Conservation (phyloP, 352 stramenopile genomes). For the Globisporangium barbulae region DNA sequence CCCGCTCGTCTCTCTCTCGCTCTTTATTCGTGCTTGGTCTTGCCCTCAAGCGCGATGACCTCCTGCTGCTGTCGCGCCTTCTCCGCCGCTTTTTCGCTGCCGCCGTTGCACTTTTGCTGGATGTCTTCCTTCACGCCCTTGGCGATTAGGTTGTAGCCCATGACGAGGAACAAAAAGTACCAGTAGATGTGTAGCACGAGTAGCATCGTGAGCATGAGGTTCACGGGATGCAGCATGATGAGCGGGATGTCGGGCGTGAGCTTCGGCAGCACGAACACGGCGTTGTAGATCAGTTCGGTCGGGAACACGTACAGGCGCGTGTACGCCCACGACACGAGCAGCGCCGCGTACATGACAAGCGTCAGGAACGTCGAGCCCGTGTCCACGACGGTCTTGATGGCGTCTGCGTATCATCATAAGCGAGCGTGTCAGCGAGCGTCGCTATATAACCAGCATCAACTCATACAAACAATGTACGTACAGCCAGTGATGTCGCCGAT, state of each 20-base stretch:
- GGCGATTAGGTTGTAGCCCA: conserved; percentile 41
- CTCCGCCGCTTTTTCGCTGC: background rate
- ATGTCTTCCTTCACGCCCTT: conserved; percentile 45
- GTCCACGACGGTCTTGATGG: conserved; percentile 69
- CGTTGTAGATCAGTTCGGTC: conserved; percentile 35
- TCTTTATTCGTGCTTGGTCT: conserved; percentile 15
- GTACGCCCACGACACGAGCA: conserved; percentile 38
- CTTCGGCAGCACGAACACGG: conserved; percentile 22
- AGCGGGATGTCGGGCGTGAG: conserved; percentile 27
- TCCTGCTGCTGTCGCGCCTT: background rate
- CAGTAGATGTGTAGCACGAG: conserved; percentile 39
- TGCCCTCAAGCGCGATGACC: conserved; percentile 1
- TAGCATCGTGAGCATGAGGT: conserved; percentile 40
- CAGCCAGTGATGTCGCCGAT: conserved; percentile 49
- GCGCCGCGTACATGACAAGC: conserved; percentile 30
- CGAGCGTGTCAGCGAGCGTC: background rate
- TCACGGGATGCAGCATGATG: conserved; percentile 30
- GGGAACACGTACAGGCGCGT: conserved; percentile 38
- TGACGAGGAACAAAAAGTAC: conserved; percentile 41
- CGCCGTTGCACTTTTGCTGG: conserved; percentile 27
- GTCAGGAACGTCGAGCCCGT: conserved; percentile 31
- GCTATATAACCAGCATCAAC: background rate
- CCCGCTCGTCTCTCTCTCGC: background rate
- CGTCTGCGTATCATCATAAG: conserved; percentile 30
- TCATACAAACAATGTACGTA: conserved; percentile 22